Evolutionary conservation across 208 protist genomes (phyloP), one percentile per base, ranked within the genome.

Genomic region (Trypanosomatidae sp.): DNA sequence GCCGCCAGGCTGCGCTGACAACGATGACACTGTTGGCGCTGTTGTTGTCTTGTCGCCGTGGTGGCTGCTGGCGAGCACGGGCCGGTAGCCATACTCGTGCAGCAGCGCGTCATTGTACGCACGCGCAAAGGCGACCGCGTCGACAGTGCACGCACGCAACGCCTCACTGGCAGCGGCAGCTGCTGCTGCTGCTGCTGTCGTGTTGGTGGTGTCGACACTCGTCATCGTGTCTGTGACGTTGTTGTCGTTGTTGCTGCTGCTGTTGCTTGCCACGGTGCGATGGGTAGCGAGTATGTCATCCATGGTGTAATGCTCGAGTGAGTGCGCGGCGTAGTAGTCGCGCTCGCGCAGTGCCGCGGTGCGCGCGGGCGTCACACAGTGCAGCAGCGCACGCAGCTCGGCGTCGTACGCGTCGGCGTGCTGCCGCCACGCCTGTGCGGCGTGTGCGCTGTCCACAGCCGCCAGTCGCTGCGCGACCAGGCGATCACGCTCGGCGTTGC

Each of bases 11-110:
- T n/a, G n/a, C n/a, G n/a, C n/a, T n/a, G n/a, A n/a, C n/a, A n/a
- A n/a, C n/a, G n/a, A n/a, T n/a, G n/a, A n/a, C n/a, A n/a, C n/a
- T n/a, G n/a, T n/a, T n/a, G n/a, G n/a, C n/a, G n/a, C n/a, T n/a
- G n/a, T 25, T 27, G 10, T 20, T 10, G 0, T 33, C 23, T 16
- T 25, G 15, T 30, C 2, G 23, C 23, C n/a, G 42, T 10, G n/a
- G n/a, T 62, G 54, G 22, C 56, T 48, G 54, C 43, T 70, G 18
- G 62, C 49, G 6, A 71, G 20, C 16, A 71, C 43, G 35, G 71
- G 70, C 22, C 63, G 57, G 62, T 85, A 89, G 15, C 79, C 77
- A 58, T 88, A 90, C 56, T 76, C 72, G 28, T 52, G 65, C 33
- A 68, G 66, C 8, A 93, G 61, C 32, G 57, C 54, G 43, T 71